A percentile compares a stretch with the other conserved stretches of the same genome.
Conservation (phyloP, 768 basidiomycete genomes). For the Epithele typhae region DNA sequence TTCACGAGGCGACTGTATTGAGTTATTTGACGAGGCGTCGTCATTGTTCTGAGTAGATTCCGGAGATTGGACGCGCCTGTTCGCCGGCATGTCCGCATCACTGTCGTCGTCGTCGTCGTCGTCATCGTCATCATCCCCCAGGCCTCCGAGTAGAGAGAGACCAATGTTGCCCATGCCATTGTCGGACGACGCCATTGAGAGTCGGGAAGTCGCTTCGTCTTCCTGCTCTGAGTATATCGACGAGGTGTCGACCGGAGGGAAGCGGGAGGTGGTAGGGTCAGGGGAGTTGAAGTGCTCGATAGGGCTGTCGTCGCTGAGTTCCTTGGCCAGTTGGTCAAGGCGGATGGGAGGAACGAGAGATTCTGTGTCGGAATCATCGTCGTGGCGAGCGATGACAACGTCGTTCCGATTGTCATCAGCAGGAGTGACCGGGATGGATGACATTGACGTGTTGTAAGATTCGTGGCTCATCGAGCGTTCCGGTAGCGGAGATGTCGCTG, state of each 20-base stretch:
- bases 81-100: not conserved
- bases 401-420: slow-evolving; percentile 2
- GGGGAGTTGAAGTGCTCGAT: slow-evolving; percentile 5
- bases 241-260: slow-evolving; percentile 3
- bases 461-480: slow-evolving; percentile 13
- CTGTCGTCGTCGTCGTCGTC: slow-evolving; percentile 19
- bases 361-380: not conserved
- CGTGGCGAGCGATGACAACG: not conserved
- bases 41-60: slow-evolving; percentile 6
- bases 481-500: slow-evolving; percentile 1
- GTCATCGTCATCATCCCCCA: slow-evolving; percentile 25
- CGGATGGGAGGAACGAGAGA: slow-evolving; percentile 5
- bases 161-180: slow-evolving; percentile 63
- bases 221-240: slow-evolving; percentile 9
- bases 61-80: slow-evolving; percentile 3
- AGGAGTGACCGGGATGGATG: slow-evolving; percentile 10
- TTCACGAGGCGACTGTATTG: not conserved
- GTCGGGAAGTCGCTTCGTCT: slow-evolving; percentile 21
- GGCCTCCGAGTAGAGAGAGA: slow-evolving; percentile 50
- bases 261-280: slow-evolving; percentile 1
- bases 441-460: slow-evolving; percentile 3
- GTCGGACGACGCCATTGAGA: slow-evolving; percentile 43
- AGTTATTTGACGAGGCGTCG: slow-evolving; percentile 14
- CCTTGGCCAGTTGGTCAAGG: slow-evolving; percentile 8
- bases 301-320: slow-evolving; percentile 9